Base-by-base conservation (phyloP, 441 rosid species). In the Flueggea neowawraea region DNA sequence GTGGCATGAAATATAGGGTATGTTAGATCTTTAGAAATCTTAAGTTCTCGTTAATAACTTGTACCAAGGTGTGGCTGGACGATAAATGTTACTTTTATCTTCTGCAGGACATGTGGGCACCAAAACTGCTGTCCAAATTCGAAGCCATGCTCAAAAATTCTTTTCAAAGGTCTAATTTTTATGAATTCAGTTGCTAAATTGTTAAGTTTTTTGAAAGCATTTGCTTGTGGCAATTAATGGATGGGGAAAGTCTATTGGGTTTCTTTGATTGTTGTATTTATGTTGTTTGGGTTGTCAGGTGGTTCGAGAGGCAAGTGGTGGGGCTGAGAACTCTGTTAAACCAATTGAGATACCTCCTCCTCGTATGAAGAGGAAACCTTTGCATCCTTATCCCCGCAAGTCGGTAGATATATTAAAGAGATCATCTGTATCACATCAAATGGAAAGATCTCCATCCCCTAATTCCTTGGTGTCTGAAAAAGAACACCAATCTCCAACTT, bases 71-170 rank as follows among this genome's bases (percentile, higher is more conserved):
- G 33, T 12, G 31, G 41, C 13, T 22, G 10, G 16, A n/a, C 14
- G 47, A 12, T 12, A 32, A 54, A 62, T 70, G 69, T 63, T 6
- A 53, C 48, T 65, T 31, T 51, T 62, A 13, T 57, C 6, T 52
- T 32, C 52, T 74, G 83, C 89, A 86, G 93, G 81, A 61, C 89
- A 81, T 66, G 77, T 90, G 58, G 84, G 84, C 55, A 72, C 91
- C 43, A 87, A 88, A 77, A 82, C 86, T 6, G 86, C 89, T 12
- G 84, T 88, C 66, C 95, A 88, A 73, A 85, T 85, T 54, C 78
- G 91, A 71, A 88, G 95, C 82, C 94, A 87, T 78, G 91, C 94
- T 68, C 94, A 87, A 66, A 87, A 87, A 72, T 83, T 84, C 68
- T 87, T 87, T 82, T 78, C 87, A 52, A 87, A 85, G 94, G 94